Base-by-base conservation (phyloP, 768 basidiomycete species). In the Amanita rubescens region DNA sequence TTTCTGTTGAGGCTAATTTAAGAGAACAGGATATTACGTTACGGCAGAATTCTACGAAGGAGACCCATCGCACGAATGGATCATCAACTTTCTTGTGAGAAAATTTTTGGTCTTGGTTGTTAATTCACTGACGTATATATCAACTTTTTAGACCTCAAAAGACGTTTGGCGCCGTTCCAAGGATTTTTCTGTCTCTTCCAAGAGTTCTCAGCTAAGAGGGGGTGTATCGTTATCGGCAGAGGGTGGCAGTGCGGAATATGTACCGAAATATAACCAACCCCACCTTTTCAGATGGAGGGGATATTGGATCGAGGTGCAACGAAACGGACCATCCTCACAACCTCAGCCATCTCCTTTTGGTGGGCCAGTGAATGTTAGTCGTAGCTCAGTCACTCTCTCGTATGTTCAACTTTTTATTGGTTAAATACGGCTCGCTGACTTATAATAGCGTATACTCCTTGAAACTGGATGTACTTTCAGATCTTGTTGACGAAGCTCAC, bases 1-100 rank as follows among this genome's bases (percentile, higher is more conserved):
- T 1, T 32, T 20, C 8, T 34, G 17, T n/a, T 8, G 32, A 42
- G 41, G 9, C 42, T 43, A 3, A 24, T n/a, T n/a, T n/a, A 14
- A 3, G 19, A n/a, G 25, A 24, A 8, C 53, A 78, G 76, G 71
- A 49, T 75, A 71, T 49, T 71, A 67, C 1, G 66, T 76, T 8
- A 72, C 75, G 6, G 76, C 75, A 0, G 67, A 70, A 33, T 77
- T 79, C 55, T 62, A 64, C n/a, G 67, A 75, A 56, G 71, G 74
- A 6, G 76, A 78, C 56, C 75, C 73, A 0, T 65, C 74, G 0
- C 77, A 75, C 55, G 77, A 78, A 46, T 79, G 77, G 76, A 66
- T 79, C 8, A 57, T 75, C 2, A 61, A 70, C 10, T 74, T 74
- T 51, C 58, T 79, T 49, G 75, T 76, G 38, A 52, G 68, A 57